Evolutionary conservation across 31 red algal genomes (phyloP).

Genomic region (Endocladia muricata): DNA sequence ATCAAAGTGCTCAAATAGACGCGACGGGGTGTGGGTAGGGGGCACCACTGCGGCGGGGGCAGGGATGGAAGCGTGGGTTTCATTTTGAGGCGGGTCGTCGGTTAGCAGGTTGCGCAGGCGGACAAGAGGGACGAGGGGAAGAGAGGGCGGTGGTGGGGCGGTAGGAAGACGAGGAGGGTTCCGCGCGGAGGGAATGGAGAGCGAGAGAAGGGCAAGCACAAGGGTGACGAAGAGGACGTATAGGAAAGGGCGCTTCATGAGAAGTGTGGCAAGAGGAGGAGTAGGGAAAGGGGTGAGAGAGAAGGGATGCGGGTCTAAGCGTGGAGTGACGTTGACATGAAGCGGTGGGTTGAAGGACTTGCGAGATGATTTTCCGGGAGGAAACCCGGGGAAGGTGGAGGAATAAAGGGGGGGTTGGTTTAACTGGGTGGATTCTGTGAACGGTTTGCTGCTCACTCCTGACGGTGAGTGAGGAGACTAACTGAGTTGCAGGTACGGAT

Average conservation of each 20-base stretch:
- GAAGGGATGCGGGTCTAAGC: no score
- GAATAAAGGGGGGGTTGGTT: no score
- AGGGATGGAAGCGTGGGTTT: background rate
- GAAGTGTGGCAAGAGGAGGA: no score
- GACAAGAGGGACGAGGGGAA: background rate
- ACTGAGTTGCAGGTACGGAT: no score
- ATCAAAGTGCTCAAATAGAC: constrained; percentile 88
- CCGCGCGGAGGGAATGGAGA: background rate
- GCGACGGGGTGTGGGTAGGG: constrained; percentile 43
- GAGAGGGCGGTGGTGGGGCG: background rate
- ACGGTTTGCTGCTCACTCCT: no score
- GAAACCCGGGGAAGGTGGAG: no score
- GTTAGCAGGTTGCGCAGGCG: background rate
- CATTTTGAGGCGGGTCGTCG: background rate
- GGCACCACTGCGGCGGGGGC: background rate
- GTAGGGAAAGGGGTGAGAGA: no score
- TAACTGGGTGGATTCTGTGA: no score
- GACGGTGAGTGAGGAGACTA: no score
- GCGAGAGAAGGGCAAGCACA: background rate
- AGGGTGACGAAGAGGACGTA: background rate
- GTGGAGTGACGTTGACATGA: no score
- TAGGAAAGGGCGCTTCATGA: background rate
- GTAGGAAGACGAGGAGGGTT: background rate
- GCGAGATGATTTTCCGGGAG: no score
- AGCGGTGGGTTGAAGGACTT: no score